phyloP scores from a whole-genome alignment of 306 rosid species.

The Chamaecrista fasciculata region DNA sequence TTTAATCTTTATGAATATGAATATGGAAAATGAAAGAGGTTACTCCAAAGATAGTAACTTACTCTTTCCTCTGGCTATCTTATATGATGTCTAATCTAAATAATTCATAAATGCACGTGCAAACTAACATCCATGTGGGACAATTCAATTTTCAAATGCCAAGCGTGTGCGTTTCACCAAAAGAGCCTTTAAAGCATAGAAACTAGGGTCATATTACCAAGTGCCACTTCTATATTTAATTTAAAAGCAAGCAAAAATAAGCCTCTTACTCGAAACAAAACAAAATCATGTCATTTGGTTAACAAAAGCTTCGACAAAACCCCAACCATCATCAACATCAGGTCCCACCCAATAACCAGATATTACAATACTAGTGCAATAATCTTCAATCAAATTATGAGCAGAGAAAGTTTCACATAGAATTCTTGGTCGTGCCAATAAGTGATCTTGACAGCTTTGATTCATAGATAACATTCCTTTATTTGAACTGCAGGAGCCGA shows the following conservation, averaged over 20 bases:
- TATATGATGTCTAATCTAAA: background rate
- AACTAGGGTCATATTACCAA: constrained; percentile 5
- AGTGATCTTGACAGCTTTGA: constrained; percentile 28
- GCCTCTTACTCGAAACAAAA: constrained; percentile 22
- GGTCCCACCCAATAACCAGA: constrained; percentile 96
- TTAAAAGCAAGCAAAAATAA: constrained; percentile 25
- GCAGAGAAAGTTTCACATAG: constrained; percentile 32
- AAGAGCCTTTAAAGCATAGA: constrained; percentile 1
- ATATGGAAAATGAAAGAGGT: background rate
- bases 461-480: constrained; percentile 28
- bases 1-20: too few relatives aligned
- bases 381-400: constrained; percentile 38
- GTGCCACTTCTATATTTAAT: background rate
- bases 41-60: background rate
- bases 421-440: constrained; percentile 32
- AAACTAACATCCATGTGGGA: background rate
- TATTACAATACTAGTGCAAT: constrained; percentile 44
- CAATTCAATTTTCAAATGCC: background rate
- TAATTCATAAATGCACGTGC: constrained; percentile 9
- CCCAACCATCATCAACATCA: constrained; percentile 92
- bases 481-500: constrained; percentile 34
- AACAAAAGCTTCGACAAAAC: constrained; percentile 74
- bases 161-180: background rate
- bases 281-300: constrained; percentile 43
- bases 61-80: background rate